Base-by-base conservation (phyloP, 2,329 filamentous ascomycete species). In the Colletotrichum tofieldiae region DNA sequence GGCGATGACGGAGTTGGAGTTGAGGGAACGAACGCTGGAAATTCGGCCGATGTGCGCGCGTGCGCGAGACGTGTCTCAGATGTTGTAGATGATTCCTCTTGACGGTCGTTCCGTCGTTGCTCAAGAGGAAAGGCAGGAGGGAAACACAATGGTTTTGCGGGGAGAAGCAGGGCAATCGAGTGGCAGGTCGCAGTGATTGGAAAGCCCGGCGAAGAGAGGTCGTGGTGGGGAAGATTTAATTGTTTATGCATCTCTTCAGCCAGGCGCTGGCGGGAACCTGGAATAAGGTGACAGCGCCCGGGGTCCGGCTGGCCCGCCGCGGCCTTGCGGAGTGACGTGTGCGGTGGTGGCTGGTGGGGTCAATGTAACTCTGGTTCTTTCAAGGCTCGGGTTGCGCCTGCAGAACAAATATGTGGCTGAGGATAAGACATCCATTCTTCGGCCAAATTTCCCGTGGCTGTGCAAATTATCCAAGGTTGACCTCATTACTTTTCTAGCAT, bases 291-390 rank as follows among this genome's bases (percentile, higher is more conserved):
- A 72, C 65, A 69, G 59, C 65, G 66, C 59, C 69, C 47, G 59
- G 69, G 65, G 66, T 64, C 65, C 65, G 54, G 54, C 59, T 54
- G 67, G 65, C 47, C 45, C 59, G 65, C 65, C 49, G 39, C 59
- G 65, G 59, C 54, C 61, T 66, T 62, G 62, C 39, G 58, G 71
- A 74, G 73, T 75, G 73, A 75, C 72, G 73, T 75, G 68, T 63
- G 72, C 47, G 67, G 52, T 65, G 72, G 73, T 75, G 73, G 73
- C 73, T 74, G 73, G 65, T 65, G 62, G 72, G 39, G 69, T 58
- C 49, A 55, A 65, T 71, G 67, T 23, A 60, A 71, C 60, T 55
- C 26, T 65, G 60, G 55, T 59, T 43, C 45, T 49, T 29, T 56
- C 35, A 68, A 59, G 26, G 41, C 20, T 60, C 41, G 43, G 26